Conservation (phyloP, 1,139 yeast species). For the Debaryomyces coudertii region DNA sequence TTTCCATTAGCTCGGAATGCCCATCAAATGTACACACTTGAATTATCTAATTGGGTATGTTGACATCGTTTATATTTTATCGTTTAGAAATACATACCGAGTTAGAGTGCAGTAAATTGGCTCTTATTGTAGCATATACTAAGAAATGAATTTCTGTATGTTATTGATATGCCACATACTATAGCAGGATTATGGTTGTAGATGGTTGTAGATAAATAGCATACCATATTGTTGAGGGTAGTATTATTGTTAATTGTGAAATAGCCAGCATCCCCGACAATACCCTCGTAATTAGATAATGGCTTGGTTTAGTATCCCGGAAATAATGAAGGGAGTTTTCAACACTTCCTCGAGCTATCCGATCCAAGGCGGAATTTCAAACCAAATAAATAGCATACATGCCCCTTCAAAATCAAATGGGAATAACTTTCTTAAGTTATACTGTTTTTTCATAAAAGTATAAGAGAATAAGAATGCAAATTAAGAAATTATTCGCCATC, state of each 20-base stretch:
- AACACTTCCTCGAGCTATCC: background rate
- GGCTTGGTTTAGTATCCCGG: conserved; percentile 8
- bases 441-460: background rate
- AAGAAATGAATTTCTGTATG: background rate
- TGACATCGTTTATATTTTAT: background rate
- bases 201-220: background rate
- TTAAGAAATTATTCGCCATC: conserved; percentile 48
- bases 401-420: conserved; percentile 2
- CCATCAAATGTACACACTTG: conserved; percentile 7
- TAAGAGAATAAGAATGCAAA: conserved; percentile 42
- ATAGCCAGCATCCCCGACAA: conserved; percentile 5
- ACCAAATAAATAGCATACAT: conserved; percentile 7
- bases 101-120: background rate
- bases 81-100: conserved; percentile 1
- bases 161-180: background rate
- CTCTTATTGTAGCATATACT: background rate
- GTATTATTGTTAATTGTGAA: background rate
- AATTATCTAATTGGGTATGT: conserved; percentile 3
- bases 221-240: background rate
- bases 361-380: conserved; percentile 8
- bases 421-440: background rate
- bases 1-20: background rate
- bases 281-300: conserved; percentile 5
- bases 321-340: conserved; percentile 3
- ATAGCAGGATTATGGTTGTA: background rate